These are phyloP conservation scores for Pseudotulostoma volvatum DNA, from an alignment of 495 filamentous ascomycete species.

Conservation along the genomic window DNA sequence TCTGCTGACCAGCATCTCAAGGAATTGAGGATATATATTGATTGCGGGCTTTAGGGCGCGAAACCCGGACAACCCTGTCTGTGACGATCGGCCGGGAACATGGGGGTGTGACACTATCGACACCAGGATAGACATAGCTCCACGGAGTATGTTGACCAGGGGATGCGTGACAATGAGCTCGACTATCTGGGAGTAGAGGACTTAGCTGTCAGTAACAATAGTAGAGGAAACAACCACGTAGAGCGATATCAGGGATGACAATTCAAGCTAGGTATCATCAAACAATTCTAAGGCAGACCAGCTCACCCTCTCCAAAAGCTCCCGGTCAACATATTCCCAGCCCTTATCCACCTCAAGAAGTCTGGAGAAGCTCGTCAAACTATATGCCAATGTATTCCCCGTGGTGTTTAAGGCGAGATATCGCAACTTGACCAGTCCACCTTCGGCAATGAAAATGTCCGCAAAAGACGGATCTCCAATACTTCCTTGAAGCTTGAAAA, in stretches of 20 bases:
- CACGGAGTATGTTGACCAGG: constrained; percentile 89
- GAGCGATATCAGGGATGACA: background rate
- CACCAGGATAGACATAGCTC: constrained; percentile 90
- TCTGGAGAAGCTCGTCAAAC: constrained; percentile 69
- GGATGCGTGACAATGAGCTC: constrained; percentile 91
- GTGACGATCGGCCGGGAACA: constrained; percentile 19
- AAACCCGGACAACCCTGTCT: constrained; percentile 57
- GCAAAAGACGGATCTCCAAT: constrained; percentile 96
- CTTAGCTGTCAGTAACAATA: background rate
- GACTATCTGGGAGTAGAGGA: constrained; percentile 43
- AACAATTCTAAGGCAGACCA: too few relatives aligned
- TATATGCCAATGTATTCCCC: constrained; percentile 92
- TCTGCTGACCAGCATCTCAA: constrained; percentile 81
- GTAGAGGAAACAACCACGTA: background rate
- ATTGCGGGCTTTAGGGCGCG: constrained; percentile 85
- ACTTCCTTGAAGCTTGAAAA: constrained; percentile 86
- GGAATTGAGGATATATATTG: constrained; percentile 76
- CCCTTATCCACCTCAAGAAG: constrained; percentile 93
- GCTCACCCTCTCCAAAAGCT: constrained; percentile 51
- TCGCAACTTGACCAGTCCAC: constrained; percentile 64
- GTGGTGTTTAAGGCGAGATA: constrained; percentile 66
- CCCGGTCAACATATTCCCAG: constrained; percentile 65
- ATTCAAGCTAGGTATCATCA: background rate
- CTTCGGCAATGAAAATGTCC: constrained; percentile 83
- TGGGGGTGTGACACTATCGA: constrained; percentile 79